phyloP scores from a whole-genome alignment of 331 rosid species.

The Acacia concinna region DNA sequence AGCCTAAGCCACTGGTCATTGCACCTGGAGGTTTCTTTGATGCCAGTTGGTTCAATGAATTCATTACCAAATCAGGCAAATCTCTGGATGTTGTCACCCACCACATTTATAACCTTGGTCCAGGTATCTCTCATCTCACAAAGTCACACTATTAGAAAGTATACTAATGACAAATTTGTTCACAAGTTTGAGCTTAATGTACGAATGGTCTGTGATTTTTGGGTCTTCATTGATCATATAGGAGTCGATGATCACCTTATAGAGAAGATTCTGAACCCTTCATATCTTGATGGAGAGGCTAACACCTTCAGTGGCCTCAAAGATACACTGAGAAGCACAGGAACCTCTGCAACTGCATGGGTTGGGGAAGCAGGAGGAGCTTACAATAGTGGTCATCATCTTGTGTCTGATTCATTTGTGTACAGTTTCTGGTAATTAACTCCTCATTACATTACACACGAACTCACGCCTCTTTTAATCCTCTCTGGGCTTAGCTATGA shows the following conservation, averaged over 20 bases:
- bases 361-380: conserved; percentile 99
- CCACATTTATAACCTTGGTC: conserved; percentile 88
- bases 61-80: conserved; percentile 46
- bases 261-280: conserved; percentile 68
- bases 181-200: background rate
- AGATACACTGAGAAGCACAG: conserved; percentile 45
- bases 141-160: background rate
- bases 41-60: conserved; percentile 64
- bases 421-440: conserved; percentile 76
- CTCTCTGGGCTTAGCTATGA: background rate
- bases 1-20: conserved; percentile 67
- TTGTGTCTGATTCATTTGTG: conserved; percentile 79
- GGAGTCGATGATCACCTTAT: conserved; percentile 71
- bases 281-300: conserved; percentile 61
- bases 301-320: conserved; percentile 58
- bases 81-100: conserved; percentile 61
- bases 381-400: conserved; percentile 82
- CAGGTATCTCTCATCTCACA: conserved; percentile 51
- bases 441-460: background rate
- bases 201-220: background rate
- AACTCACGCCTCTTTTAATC: background rate
- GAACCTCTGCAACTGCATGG: conserved; percentile 66
- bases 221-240: conserved; percentile 12
- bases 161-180: background rate
- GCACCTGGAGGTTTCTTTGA: conserved; percentile 97